These are phyloP conservation scores for Leccinum ochraceum DNA, from an alignment of 768 basidiomycete species.

Conservation along the genomic window DNA sequence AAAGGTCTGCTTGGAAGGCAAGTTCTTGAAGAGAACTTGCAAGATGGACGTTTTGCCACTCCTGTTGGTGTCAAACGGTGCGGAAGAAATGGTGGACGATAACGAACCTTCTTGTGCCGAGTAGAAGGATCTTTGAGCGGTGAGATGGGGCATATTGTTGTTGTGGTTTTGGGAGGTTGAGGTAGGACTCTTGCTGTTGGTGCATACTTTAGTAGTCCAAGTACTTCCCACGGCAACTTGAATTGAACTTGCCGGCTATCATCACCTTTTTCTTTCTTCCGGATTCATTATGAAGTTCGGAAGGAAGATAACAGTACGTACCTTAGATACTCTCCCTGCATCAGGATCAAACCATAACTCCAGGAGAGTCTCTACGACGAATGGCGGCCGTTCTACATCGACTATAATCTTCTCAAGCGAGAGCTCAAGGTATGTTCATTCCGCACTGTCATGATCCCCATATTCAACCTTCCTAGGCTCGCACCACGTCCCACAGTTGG, in stretches of 20 bases:
- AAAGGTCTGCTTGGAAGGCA: conserved; percentile 82
- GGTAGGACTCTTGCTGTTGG: conserved; percentile 15
- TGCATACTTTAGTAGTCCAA: not conserved
- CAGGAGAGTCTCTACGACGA: conserved; percentile 85
- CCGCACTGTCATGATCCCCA: not conserved
- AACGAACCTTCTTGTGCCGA: conserved; percentile 66
- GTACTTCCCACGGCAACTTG: conserved; percentile 14
- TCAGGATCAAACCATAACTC: not conserved
- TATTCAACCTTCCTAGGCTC: conserved; percentile 34
- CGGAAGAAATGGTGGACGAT: conserved; percentile 1
- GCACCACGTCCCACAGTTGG: conserved; percentile 66
- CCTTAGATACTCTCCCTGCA: not conserved
- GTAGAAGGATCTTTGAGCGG: conserved; percentile 69
- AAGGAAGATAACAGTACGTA: conserved; percentile 66
- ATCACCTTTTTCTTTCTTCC: too few relatives aligned
- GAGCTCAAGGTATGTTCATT: conserved; percentile 69
- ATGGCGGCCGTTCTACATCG: conserved; percentile 89
- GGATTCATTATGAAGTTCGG: conserved; percentile 71
- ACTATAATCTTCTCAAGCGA: conserved; percentile 88
- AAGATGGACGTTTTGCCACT: conserved; percentile 92
- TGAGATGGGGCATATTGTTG: conserved; percentile 15
- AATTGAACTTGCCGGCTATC: not conserved
- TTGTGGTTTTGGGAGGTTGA: conserved; percentile 10
- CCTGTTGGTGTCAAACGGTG: conserved; percentile 40
- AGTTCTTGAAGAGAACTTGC: conserved; percentile 87